Conservation (phyloP, 139 green algal genomes). For the Chlamydomonas incerta region DNA sequence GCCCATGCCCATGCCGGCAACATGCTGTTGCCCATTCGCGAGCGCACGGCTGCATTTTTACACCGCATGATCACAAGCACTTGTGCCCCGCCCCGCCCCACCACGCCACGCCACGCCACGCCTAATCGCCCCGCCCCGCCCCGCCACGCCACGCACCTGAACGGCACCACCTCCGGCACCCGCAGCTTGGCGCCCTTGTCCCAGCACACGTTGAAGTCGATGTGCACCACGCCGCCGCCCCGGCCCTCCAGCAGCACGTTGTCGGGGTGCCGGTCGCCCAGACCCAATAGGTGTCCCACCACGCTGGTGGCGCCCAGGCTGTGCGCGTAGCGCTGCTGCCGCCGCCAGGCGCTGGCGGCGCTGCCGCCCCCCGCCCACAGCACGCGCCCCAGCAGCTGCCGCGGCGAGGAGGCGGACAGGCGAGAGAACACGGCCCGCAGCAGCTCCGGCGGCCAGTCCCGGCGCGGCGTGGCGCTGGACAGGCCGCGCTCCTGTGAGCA, state of each 20-base stretch:
- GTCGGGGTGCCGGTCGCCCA: constrained; percentile 92
- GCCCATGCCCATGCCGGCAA: no score
- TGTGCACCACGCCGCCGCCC: constrained; percentile 85
- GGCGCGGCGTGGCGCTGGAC: constrained; percentile 48
- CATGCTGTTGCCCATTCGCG: no score
- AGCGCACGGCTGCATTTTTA: no score
- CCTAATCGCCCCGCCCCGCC: no score
- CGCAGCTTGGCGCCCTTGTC: constrained; percentile 75
- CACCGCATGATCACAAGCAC: no score
- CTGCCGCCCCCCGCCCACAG: constrained; percentile 65
- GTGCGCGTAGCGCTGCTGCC: constrained; percentile 61
- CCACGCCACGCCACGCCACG: no score
- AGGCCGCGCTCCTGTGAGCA: constrained; percentile 57
- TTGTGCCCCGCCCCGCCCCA: no score
- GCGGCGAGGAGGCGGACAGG: neutral
- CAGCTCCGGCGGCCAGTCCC: constrained; percentile 51
- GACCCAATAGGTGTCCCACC: constrained; percentile 83
- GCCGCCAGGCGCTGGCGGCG: constrained; percentile 61
- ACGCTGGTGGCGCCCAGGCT: constrained; percentile 76
- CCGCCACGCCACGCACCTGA: constrained; percentile 60
- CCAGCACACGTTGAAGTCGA: constrained; percentile 78
- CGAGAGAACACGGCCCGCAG: constrained; percentile 33
- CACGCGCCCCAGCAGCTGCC: constrained; percentile 59
- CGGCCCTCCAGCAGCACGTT: constrained; percentile 93
- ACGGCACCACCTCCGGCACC: constrained; percentile 94